Conservation (phyloP, 2,329 filamentous ascomycete genomes). For the Ophiostoma sp. region DNA sequence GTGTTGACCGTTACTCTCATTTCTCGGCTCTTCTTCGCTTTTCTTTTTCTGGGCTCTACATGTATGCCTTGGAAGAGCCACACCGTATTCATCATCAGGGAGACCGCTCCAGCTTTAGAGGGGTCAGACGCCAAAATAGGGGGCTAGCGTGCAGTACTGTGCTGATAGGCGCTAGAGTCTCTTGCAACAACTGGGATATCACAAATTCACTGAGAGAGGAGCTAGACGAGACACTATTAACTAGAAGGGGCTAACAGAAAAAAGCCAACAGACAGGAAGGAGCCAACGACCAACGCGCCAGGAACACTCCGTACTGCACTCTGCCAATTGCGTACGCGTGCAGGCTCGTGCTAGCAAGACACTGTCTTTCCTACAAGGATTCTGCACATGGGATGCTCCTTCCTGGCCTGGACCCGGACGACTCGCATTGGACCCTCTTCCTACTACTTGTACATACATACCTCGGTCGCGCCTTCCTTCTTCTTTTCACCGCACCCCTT, state of each 20-base stretch:
- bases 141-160: conserved; percentile 4
- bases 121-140: neutral
- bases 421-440: neutral
- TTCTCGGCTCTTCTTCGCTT: neutral
- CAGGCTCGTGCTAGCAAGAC: neutral
- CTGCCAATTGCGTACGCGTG: conserved; percentile 11
- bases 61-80: neutral
- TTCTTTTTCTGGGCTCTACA: neutral
- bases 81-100: neutral
- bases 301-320: neutral
- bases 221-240: neutral
- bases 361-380: neutral
- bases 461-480: conserved; percentile 16
- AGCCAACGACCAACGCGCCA: neutral
- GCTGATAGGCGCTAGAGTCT: neutral
- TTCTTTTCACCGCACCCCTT: conserved; percentile 11
- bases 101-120: neutral
- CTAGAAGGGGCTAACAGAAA: neutral
- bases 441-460: no score
- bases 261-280: neutral
- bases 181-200: neutral
- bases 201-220: neutral
- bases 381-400: conserved; percentile 6
- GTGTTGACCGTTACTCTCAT: neutral
- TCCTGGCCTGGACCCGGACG: neutral